A percentile compares a stretch with the other conserved stretches of the same genome.
Conservation (phyloP, 2,329 filamentous ascomycete genomes). For the Thielaviopsis punctulata region DNA sequence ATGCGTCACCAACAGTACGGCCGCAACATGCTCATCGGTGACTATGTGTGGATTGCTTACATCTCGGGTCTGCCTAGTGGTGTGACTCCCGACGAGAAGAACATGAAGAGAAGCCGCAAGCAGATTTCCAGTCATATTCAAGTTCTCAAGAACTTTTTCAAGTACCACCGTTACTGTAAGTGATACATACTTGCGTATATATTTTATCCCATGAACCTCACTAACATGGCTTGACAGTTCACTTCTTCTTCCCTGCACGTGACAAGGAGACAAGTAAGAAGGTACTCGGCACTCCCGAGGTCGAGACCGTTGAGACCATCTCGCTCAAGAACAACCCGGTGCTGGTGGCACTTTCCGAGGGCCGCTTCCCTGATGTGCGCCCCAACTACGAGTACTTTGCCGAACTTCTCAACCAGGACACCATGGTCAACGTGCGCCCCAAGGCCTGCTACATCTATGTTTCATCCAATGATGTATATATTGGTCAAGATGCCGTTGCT, state of each 20-base stretch:
- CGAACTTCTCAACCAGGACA: constrained; percentile 36
- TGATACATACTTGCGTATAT: constrained; percentile 11
- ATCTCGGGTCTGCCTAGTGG: constrained; percentile 28
- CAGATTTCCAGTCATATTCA: constrained; percentile 57
- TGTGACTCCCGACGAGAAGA: constrained; percentile 25
- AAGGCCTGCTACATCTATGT: constrained; percentile 43
- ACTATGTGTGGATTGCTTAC: constrained; percentile 45
- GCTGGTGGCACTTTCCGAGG: constrained; percentile 41
- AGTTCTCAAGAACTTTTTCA: constrained; percentile 50
- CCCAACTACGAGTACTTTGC: constrained; percentile 47
- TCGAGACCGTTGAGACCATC: constrained; percentile 22
- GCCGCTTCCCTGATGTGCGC: constrained; percentile 37
- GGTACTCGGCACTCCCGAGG: constrained; percentile 16
- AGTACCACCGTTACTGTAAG: constrained; percentile 45
- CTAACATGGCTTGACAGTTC: constrained; percentile 23
- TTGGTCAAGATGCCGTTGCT: constrained; percentile 30
- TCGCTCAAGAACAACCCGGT: constrained; percentile 50
- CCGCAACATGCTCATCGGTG: constrained; percentile 52
- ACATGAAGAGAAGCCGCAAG: constrained; percentile 33
- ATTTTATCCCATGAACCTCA: background rate
- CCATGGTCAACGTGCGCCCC: constrained; percentile 34
- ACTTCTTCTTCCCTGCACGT: constrained; percentile 41
- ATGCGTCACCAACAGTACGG: constrained; percentile 47
- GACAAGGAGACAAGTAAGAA: constrained; percentile 34
- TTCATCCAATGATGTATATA: constrained; percentile 32